phyloP scores from a whole-genome alignment of 2,329 filamentous ascomycete genomes.

The Claviceps sp. region DNA sequence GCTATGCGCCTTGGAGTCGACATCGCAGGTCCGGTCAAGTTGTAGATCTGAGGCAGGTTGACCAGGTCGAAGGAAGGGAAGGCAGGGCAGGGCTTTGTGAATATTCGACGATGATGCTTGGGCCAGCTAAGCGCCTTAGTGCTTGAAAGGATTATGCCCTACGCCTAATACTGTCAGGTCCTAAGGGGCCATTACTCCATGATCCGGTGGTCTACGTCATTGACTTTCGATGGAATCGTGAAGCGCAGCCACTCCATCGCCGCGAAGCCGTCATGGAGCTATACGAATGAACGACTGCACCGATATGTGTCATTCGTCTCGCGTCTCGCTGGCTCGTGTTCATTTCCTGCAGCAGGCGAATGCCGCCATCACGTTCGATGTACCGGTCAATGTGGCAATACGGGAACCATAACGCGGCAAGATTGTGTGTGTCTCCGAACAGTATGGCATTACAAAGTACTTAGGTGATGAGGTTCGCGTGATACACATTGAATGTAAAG shows the following conservation, averaged over 20 bases:
- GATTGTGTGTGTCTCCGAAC: too few species aligned
- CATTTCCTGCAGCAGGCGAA: neutral
- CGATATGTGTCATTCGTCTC: neutral
- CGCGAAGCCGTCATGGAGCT: neutral
- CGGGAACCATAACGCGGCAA: too few species aligned
- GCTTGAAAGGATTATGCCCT: neutral
- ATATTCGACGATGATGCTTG: too few species aligned
- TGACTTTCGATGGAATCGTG: neutral
- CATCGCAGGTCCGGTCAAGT: slow-evolving; percentile 2
- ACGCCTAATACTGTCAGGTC: neutral
- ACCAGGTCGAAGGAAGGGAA: neutral
- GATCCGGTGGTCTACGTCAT: slow-evolving; percentile 10
- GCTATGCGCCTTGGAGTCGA: slow-evolving; percentile 33
- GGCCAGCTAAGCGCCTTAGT: neutral
- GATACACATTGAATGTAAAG: too few species aligned
- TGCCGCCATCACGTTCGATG: too few species aligned
- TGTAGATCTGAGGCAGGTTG: neutral
- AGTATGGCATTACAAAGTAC: too few species aligned
- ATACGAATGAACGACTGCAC: neutral
- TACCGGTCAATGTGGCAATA: too few species aligned
- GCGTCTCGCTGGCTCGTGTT: neutral
- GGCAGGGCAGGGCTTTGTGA: neutral
- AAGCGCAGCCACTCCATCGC: neutral
- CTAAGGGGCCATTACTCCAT: neutral
- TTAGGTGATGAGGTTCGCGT: too few species aligned